Evolutionary conservation across 352 stramenopile species (phyloP), one percentile per base, ranked within the genome.

Genomic region (Chrysophaeum taylorii): DNA sequence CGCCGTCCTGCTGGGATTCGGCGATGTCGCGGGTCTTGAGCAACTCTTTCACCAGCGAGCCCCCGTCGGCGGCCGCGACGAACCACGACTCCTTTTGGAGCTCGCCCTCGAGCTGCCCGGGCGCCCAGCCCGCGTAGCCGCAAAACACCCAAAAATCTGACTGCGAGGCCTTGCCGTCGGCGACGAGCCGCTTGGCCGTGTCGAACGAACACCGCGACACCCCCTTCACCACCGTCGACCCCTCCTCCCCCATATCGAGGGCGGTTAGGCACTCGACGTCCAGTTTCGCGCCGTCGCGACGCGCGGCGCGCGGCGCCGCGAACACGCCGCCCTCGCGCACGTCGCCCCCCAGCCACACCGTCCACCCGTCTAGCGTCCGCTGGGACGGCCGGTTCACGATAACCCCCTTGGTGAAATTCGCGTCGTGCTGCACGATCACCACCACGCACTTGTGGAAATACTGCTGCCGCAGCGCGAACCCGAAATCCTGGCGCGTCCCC

Each of bases 391-490:
- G 39, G 77, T 87, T 87, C 33, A 87, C 53, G 71, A 87, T 86
- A 42, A 87, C 82, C 1, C 80, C 82, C 45, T 84, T 85, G 2
- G 82, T 87, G 68, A 85, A 86, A 2, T 72, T 69, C 21, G 81
- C 77, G 64, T 82, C 73, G 69, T 87, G 80, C 72, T 86, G 76
- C 14, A 85, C 37, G 0, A 87, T 75, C 14, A 87, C 66, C 37
- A 86, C 79, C 0, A 83, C 81, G 43, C 74, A 79, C 69, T 87
- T 87, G 69, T 87, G 79, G 73, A 87, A 87, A 60, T 87, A 86
- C 75, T 87, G 82, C 71, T 86, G 81, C 53, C 77, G 66, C 0
- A 87, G 67, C 29, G 79, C 82, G 68, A 84, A 83, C 38, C 82
- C 81, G 72, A 80, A 84, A 37, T 81, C 78, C 74, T 84, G 76